phyloP scores from a whole-genome alignment of 176 grass and related monocot species.

The Lolium multiflorum region DNA sequence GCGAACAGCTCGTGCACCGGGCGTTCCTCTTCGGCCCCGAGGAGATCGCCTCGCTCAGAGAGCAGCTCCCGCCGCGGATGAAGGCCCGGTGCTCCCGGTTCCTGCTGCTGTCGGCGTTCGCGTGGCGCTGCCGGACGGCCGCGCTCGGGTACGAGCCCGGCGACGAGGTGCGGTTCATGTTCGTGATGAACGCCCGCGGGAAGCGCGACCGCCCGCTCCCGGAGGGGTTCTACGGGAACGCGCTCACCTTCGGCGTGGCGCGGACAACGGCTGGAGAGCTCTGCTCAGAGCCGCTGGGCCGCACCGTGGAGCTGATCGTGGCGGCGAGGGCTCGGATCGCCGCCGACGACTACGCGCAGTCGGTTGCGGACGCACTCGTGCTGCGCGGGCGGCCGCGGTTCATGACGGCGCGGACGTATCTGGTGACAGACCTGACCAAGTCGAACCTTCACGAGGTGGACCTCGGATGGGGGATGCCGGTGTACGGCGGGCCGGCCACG shows the following conservation, averaged over 20 bases:
- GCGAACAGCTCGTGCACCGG: constrained; percentile 27
- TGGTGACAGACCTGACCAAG: constrained; percentile 46
- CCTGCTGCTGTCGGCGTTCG: constrained; percentile 37
- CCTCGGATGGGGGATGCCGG: constrained; percentile 41
- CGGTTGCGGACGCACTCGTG: constrained; percentile 46
- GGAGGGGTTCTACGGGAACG: constrained; percentile 60
- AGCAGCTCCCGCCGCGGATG: background rate
- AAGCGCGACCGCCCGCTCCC: constrained; percentile 38
- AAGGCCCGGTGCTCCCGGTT: constrained; percentile 30
- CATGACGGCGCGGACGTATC: constrained; percentile 39
- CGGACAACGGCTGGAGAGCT: constrained; percentile 41
- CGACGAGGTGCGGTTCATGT: constrained; percentile 47
- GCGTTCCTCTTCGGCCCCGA: constrained; percentile 32
- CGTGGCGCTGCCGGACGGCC: constrained; percentile 43
- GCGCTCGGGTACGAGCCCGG: constrained; percentile 39
- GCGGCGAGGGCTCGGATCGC: constrained; percentile 37
- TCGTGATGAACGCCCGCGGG: constrained; percentile 48
- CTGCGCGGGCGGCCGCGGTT: constrained; percentile 39
- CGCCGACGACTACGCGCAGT: constrained; percentile 43
- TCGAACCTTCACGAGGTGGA: constrained; percentile 41
- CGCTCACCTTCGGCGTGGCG: constrained; percentile 40
- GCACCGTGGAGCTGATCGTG: constrained; percentile 42
- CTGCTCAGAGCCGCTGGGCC: constrained; percentile 22
- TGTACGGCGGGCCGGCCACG: constrained; percentile 43
- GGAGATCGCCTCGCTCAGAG: constrained; percentile 10